A percentile compares a stretch with the other conserved stretches of the same genome.
phyloP scores from a whole-genome alignment of 768 basidiomycete genomes.

The Rhizopogon salebrosus region DNA sequence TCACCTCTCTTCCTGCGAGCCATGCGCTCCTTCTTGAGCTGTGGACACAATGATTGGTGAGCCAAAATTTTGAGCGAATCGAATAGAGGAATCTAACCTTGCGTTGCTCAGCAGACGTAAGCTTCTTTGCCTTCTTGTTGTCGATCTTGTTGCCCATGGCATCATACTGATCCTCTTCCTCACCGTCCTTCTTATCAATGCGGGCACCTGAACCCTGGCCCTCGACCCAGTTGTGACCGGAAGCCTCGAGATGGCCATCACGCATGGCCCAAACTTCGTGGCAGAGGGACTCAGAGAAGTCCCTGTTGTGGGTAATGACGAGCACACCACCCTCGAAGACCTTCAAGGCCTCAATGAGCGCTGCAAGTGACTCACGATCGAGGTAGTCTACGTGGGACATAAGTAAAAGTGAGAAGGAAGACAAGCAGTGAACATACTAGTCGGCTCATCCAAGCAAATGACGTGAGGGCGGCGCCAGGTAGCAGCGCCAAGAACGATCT shows the following conservation, averaged over 20 bases:
- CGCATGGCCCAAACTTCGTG: constrained; percentile 99
- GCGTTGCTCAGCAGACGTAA: constrained; percentile 75
- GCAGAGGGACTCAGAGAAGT: constrained; percentile 99
- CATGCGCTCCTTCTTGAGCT: constrained; percentile 93
- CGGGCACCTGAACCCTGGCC: constrained; percentile 93
- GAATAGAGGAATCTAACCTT: constrained; percentile 46
- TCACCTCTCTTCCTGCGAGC: constrained; percentile 85
- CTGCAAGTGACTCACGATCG: constrained; percentile 98
- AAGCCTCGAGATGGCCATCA: constrained; percentile 92
- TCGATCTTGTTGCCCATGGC: constrained; percentile 99
- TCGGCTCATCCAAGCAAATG: constrained; percentile 96
- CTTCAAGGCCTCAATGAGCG: constrained; percentile 97
- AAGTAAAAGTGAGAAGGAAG: not conserved
- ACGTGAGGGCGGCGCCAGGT: constrained; percentile 99
- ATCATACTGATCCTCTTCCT: constrained; percentile 89
- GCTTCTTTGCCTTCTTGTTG: constrained; percentile 79
- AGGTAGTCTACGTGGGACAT: constrained; percentile 69
- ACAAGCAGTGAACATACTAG: constrained; percentile 47
- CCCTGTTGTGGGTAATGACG: constrained; percentile 95
- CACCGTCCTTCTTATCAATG: constrained; percentile 91
- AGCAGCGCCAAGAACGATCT: constrained; percentile 97
- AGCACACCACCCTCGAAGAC: constrained; percentile 98
- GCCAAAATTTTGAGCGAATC: not conserved
- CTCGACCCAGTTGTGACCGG: constrained; percentile 99
- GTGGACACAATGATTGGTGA: constrained; percentile 8